Evolutionary conservation across 1,284 basidiomycete genomes (phyloP), one percentile per base, ranked within the genome.

Genomic region (Taiwanofungus camphoratus): DNA sequence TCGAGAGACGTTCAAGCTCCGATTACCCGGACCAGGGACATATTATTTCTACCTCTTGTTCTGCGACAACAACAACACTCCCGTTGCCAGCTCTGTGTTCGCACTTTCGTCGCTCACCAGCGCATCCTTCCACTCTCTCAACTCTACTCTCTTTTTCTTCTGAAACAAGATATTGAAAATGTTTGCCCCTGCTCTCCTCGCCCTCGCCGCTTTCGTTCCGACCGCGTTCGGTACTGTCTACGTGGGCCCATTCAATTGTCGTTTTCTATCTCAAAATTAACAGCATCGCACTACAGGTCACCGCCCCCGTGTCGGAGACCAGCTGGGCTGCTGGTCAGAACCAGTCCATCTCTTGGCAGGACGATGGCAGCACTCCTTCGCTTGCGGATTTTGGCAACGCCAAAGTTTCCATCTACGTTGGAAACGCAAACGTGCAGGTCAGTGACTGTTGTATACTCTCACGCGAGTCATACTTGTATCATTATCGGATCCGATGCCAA

Each of bases 381-480:
- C 73, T 91, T 29, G 52, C 62, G 16, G 54, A 69, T 1, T 85
- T 87, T 46, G 88, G 89, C 12, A 55, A 62, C 22, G 69, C 77
- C 30, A 70, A 67, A 32, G 68, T 92, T 46, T 79, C 76, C 42
- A 73, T 94, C 59, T 92, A 81, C 58, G 77, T 71, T 46, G 86
- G 85, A 21, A 83, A 75, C 56, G 61, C 67, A 27, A 61, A 57
- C 15, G 66, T 76, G 50, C 86, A 88, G 75, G 83, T 83, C 39
- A 24, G 61, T 55, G 26, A 18, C 29, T 12, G 8, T 9, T 23
- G 4, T 3, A 31, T 5, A n/a, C 29, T 23, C 30, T 7, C 13
- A 11, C 15, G 16, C 4, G n/a, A n/a, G n/a, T n/a, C n/a, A n/a
- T n/a, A n/a, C n/a, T n/a, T n/a, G n/a, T n/a, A n/a, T n/a, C n/a